Percentiles rank a stretch among this genome's conserved stretches.
Evolutionary conservation across 208 protist species (phyloP).

Genomic region (Trypanosoma vivax): DNA sequence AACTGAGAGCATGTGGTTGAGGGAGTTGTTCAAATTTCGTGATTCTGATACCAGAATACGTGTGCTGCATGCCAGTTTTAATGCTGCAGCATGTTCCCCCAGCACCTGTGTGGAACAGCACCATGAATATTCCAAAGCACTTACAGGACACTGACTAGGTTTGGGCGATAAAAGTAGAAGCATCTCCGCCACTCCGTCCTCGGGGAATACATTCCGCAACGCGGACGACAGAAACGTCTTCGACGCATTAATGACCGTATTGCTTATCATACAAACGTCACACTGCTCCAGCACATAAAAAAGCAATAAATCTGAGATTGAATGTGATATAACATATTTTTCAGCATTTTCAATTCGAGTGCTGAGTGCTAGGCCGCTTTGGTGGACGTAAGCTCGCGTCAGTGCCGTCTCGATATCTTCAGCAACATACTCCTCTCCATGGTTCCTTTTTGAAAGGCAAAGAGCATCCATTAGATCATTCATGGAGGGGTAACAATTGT

Average conservation of each 20-base stretch:
- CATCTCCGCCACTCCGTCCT: slow-evolving; percentile 15
- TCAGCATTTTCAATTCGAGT: background rate
- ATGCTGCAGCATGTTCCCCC: slow-evolving; percentile 40
- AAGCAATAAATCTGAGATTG: slow-evolving; percentile 36
- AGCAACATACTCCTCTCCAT: background rate
- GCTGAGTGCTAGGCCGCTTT: slow-evolving; percentile 38
- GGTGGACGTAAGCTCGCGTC: slow-evolving; percentile 35
- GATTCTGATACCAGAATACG: slow-evolving; percentile 31
- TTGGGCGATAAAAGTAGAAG: slow-evolving; percentile 11
- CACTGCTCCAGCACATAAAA: slow-evolving; percentile 78
- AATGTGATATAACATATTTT: background rate
- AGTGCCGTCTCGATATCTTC: slow-evolving; percentile 23
- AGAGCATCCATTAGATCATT: slow-evolving; percentile 13
- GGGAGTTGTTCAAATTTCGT: slow-evolving; percentile 21
- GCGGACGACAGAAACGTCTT: slow-evolving; percentile 9
- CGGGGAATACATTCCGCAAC: slow-evolving; percentile 1
- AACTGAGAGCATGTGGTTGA: slow-evolving; percentile 15
- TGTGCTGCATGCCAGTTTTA: background rate
- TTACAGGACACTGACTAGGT: slow-evolving; percentile 12
- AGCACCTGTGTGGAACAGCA: slow-evolving; percentile 37
- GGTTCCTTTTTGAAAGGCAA: background rate
- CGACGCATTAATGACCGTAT: slow-evolving; percentile 15
- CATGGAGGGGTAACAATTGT: slow-evolving; percentile 1
- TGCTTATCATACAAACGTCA: slow-evolving; percentile 40
- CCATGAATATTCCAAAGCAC: slow-evolving; percentile 33